These are phyloP conservation scores for Mitragyna speciosa DNA, from an alignment of 257 asterid genomes.

Conservation along the genomic window DNA sequence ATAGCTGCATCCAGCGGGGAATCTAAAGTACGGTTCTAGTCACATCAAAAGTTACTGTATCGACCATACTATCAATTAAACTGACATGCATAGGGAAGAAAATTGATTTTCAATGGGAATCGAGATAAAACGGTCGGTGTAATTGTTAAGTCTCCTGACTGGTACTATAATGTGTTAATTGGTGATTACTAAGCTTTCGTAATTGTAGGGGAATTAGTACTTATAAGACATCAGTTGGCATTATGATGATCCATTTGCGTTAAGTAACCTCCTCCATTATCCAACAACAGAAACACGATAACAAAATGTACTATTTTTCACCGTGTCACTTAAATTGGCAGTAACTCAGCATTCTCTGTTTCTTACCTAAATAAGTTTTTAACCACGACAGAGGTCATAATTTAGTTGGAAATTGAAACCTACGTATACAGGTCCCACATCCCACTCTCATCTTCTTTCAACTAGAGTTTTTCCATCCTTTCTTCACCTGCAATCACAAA, in stretches of 20 bases:
- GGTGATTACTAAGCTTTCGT: background rate
- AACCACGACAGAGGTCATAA: background rate
- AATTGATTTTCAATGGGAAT: background rate
- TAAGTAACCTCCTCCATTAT: background rate
- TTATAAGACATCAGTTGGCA: background rate
- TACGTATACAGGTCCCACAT: no score
- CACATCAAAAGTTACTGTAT: background rate
- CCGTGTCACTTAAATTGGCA: no score
- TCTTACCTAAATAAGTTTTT: no score
- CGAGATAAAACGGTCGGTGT: background rate
- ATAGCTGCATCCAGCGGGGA: background rate
- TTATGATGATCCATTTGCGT: background rate
- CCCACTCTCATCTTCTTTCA: background rate
- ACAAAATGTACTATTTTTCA: no score
- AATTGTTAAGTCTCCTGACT: background rate
- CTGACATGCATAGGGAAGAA: background rate
- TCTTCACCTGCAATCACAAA: conserved; percentile 17
- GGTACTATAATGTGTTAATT: background rate
- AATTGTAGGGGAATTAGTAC: background rate
- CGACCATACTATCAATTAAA: background rate
- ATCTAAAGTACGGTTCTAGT: background rate
- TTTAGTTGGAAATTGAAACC: background rate
- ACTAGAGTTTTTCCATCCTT: background rate
- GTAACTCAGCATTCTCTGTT: no score
- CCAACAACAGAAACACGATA: background rate